These are phyloP conservation scores for Neocucurbitaria cava DNA, from an alignment of 2,329 filamentous ascomycete species.

Conservation along the genomic window DNA sequence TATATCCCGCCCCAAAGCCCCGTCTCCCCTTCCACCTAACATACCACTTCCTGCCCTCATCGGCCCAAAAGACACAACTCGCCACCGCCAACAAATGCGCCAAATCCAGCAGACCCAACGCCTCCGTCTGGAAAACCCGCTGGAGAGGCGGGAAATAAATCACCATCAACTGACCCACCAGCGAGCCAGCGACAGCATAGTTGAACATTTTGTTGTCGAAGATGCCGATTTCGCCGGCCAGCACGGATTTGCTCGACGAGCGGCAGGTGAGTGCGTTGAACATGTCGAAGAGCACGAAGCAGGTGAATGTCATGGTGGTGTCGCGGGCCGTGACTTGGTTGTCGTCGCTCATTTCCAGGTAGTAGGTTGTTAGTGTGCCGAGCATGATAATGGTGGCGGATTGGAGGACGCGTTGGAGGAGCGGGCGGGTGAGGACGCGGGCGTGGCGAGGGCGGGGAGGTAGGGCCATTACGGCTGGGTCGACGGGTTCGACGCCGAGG, in stretches of 20 bases:
- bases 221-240: slow-evolving; percentile 82
- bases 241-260: slow-evolving; percentile 86
- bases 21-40: slow-evolving; percentile 53
- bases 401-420: slow-evolving; percentile 85
- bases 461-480: slow-evolving; percentile 90
- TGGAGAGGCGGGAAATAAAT: slow-evolving; percentile 96
- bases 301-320: slow-evolving; percentile 99
- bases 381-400: slow-evolving; percentile 90
- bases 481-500: slow-evolving; percentile 92
- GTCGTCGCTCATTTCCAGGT: slow-evolving; percentile 86
- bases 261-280: slow-evolving; percentile 96
- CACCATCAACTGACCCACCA: slow-evolving; percentile 86
- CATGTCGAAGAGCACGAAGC: slow-evolving; percentile 99
- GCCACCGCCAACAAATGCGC: slow-evolving; percentile 75
- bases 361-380: slow-evolving; percentile 90
- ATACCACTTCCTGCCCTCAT: slow-evolving; percentile 81
- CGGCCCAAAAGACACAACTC: slow-evolving; percentile 93
- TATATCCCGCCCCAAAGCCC: slow-evolving; percentile 46
- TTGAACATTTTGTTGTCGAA: slow-evolving; percentile 95
- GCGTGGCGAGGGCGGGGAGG: slow-evolving; percentile 87
- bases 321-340: slow-evolving; percentile 87
- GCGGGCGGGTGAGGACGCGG: slow-evolving; percentile 83
- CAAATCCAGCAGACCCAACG: slow-evolving; percentile 76
- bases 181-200: slow-evolving; percentile 85
- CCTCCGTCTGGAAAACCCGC: slow-evolving; percentile 94